Evolutionary conservation across 2,329 filamentous ascomycete genomes (phyloP), one percentile per base, ranked within the genome.

Genomic region (Aspergillus sp.): DNA sequence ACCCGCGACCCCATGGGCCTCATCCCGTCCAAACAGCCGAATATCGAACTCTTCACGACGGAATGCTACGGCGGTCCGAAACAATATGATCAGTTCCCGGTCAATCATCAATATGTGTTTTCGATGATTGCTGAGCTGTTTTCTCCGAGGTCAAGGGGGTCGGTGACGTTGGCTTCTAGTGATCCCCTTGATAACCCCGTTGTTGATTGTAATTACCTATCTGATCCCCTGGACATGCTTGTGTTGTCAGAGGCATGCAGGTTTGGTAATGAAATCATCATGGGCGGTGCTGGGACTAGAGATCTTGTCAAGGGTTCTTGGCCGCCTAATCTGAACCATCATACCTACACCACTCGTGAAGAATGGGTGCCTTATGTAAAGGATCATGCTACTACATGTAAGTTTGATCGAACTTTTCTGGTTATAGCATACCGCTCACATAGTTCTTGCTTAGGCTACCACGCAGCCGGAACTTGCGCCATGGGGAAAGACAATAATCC

Each of bases 1-100:
- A 77, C 76, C 4, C 76, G 81, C 5, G 82, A 85, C 51, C 79
- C 82, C 0, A 84, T 85, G 81, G 78, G 76, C 12, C 64, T 84
- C 11, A 74, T 73, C 0, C 62, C 68, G 0, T 19, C 19, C 19
- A 59, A 62, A 5, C 81, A 85, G 54, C 78, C 81, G 0, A 79
- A 83, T 52, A 58, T 82, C 39, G 81, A 84, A 53, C 76, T 82
- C 60, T 83, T 82, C 63, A 78, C 72, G 29, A 82, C 79, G 0
- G 80, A 83, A 55, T 77, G 76, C 53, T 82, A 82, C 50, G 78
- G 78, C 4, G 78, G 78, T 0, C 79, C 79, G 0, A 79, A 79
- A 49, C 76, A 81, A 46, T 82, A 72, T 47, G 65, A 69, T 13
- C 63, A 79, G 32, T 76, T 74, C 42, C 80, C 79, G 0, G 62